phyloP scores from a whole-genome alignment of 2,329 filamentous ascomycete species.

The Clonostachys solani region DNA sequence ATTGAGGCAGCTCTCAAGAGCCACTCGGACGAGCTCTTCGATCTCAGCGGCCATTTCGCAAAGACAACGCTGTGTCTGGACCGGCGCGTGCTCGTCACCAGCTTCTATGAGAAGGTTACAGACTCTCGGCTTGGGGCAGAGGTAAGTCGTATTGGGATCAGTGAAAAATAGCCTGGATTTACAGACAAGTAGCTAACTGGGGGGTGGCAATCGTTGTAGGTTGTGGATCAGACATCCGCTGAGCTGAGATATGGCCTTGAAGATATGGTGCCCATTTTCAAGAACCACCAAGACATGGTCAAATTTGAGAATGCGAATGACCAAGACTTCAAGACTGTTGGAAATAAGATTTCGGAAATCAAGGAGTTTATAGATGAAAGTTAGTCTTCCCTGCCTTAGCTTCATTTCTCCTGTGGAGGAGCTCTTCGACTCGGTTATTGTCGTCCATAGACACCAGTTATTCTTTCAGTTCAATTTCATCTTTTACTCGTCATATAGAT shows the following conservation, averaged over 20 bases:
- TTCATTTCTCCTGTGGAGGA: no score
- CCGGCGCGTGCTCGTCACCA: constrained; percentile 4
- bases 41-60: constrained; percentile 4
- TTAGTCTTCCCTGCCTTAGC: no score
- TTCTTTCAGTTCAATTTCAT: no score
- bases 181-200: constrained; percentile 1
- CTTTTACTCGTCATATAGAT: no score
- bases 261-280: constrained; percentile 5
- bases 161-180: no score
- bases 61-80: constrained; percentile 1
- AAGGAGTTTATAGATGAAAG: no score
- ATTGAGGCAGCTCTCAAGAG: constrained; percentile 5
- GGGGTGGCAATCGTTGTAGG: constrained; percentile 1
- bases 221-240: constrained; percentile 7
- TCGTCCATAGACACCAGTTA: no score
- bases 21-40: constrained; percentile 3
- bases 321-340: not conserved
- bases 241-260: constrained; percentile 5
- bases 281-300: constrained; percentile 6
- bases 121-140: no score
- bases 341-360: no score
- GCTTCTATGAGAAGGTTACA: constrained; percentile 5
- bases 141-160: no score
- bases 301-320: constrained; percentile 4
- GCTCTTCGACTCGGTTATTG: no score